Percentiles rank a stretch among this genome's conserved stretches.
Evolutionary conservation across 2,329 filamentous ascomycete species (phyloP).

Genomic region (Aureobasidium melanogenum): DNA sequence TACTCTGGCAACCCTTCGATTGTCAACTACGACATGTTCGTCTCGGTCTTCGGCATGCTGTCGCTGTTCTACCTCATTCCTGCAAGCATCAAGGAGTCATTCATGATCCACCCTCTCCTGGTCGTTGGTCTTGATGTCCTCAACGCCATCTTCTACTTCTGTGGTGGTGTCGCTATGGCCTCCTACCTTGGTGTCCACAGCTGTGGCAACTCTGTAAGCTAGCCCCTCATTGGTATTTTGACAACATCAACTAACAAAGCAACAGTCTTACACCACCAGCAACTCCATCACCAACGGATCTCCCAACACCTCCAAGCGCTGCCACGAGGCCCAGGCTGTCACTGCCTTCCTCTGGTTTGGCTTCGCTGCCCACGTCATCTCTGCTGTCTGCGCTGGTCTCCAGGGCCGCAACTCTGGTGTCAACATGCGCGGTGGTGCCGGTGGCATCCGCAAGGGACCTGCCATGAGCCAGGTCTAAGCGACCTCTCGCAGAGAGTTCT

Average conservation of each 20-base stretch:
- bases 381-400: constrained; percentile 47
- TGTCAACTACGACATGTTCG: constrained; percentile 60
- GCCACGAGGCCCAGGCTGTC: constrained; percentile 65
- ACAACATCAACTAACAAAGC: not conserved
- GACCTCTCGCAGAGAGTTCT: constrained; percentile 7
- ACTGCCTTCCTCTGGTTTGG: constrained; percentile 75
- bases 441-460: constrained; percentile 37
- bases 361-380: constrained; percentile 51
- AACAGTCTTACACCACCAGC: constrained; percentile 28
- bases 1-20: constrained; percentile 47
- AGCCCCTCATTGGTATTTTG: not conserved
- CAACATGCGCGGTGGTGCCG: constrained; percentile 38
- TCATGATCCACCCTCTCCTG: constrained; percentile 43
- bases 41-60: constrained; percentile 57
- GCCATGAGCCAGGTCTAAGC: constrained; percentile 50
- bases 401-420: constrained; percentile 43
- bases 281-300: constrained; percentile 40
- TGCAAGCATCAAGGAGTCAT: constrained; percentile 44
- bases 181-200: constrained; percentile 60
- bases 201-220: constrained; percentile 54
- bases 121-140: constrained; percentile 49
- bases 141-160: constrained; percentile 60
- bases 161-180: constrained; percentile 60
- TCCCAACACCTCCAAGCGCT: constrained; percentile 51
- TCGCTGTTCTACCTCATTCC: constrained; percentile 54